These are phyloP conservation scores for Closterium sp. DNA, from an alignment of 139 green algal species.

Conservation along the genomic window DNA sequence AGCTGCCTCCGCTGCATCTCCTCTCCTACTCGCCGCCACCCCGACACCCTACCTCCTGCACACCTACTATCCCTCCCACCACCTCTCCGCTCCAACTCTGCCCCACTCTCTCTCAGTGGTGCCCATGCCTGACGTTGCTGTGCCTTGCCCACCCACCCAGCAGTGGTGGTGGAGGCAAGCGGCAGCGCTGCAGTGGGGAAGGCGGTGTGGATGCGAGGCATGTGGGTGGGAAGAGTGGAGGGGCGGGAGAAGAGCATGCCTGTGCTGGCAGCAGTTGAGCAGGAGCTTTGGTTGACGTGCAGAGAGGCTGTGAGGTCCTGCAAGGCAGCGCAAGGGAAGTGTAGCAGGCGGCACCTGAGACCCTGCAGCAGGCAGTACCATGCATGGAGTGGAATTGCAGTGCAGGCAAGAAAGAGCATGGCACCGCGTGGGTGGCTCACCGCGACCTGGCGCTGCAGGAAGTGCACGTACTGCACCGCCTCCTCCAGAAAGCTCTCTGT, in stretches of 20 bases:
- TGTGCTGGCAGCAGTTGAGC: neutral
- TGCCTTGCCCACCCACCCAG: neutral
- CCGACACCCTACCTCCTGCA: neutral
- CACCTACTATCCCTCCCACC: neutral
- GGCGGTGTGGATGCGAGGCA: neutral
- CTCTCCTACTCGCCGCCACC: neutral
- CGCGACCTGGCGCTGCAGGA: slow-evolving; percentile 9
- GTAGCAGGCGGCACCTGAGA: neutral
- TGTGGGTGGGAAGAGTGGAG: neutral
- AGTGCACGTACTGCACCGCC: slow-evolving; percentile 28
- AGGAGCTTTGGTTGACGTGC: neutral
- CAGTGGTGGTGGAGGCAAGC: neutral
- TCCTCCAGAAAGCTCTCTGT: slow-evolving; percentile 37
- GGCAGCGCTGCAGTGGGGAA: neutral
- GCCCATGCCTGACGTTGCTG: neutral
- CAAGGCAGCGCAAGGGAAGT: neutral
- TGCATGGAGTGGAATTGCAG: neutral
- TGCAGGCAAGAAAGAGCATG: neutral
- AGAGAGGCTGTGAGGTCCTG: neutral
- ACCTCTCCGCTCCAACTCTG: neutral
- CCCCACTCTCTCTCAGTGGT: neutral
- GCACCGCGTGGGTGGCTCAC: neutral
- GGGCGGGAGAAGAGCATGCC: neutral
- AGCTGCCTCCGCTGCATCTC: neutral
- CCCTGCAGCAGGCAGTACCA: neutral